Base-by-base conservation (phyloP, 2,329 filamentous ascomycete species). In the Fusarium piperis region DNA sequence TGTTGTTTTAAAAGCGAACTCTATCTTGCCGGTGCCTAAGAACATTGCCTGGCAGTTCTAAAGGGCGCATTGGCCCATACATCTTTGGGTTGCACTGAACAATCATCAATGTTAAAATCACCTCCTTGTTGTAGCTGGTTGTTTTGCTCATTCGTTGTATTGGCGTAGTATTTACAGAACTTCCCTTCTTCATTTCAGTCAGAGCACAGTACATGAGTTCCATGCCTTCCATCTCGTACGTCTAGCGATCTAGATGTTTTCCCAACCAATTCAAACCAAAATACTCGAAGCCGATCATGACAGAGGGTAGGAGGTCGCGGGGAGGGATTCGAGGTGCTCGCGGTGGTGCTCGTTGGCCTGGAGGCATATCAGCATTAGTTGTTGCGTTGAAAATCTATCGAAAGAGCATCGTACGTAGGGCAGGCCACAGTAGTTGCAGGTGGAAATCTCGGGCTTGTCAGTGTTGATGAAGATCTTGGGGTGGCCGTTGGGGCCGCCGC, bases 391-490 rank as follows among this genome's bases (percentile, higher is more conserved):
- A 7, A 18, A 5, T 11, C 33, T 16, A 15, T n/a, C 6, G 11
- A 18, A 10, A 32, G 16, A 44, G 39, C n/a, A 60, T 83, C 95
- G 80, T 88, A 98, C 96, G 81, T 91, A 99, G 76, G 96, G 96
- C 74, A 96, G 81, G 59, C 96, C 96, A 81, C 96, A 99, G 86
- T 99, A 99, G 79, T 89, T 92, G 87, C 96, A 99, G 80, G 87
- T 86, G 83, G 90, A 90, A 78, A 99, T 97, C 86, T 98, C 91
- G 46, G 96, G 93, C 88, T 98, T 98, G 84, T 99, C 96, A 74
- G 93, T 92, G 85, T 99, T 99, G 89, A 99, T 99, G 82, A 94
- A 99, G 84, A 99, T 92, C 79, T 90, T 90, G 56, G 96, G 96
- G 82, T 99, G 96, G 46, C 96, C 96, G 62, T 93, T 85, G 33